Evolutionary conservation across 176 grass and related monocot genomes (phyloP).

Genomic region (Secale cereale): DNA sequence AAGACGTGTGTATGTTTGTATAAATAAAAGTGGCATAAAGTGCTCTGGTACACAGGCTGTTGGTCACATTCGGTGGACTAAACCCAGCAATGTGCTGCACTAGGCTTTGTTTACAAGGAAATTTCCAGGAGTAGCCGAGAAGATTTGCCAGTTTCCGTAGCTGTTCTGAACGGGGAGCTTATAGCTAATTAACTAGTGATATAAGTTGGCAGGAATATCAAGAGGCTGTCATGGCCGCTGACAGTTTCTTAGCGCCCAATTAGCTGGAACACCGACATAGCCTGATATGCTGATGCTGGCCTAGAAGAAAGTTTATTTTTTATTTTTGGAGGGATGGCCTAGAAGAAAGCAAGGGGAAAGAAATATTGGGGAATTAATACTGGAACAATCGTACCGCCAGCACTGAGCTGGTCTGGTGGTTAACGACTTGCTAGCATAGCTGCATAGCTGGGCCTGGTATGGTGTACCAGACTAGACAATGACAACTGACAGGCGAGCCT

Average conservation of each 20-base stretch:
- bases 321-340: no score
- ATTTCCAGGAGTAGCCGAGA: not conserved
- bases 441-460: not conserved
- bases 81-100: not conserved
- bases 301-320: not conserved
- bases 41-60: not conserved
- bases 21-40: not conserved
- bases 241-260: constrained; percentile 6
- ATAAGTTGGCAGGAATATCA: not conserved
- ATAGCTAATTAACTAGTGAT: not conserved
- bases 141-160: not conserved
- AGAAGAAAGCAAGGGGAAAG: not conserved
- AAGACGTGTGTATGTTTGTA: not conserved
- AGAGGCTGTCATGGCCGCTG: not conserved
- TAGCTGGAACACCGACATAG: constrained; percentile 8
- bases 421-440: constrained; percentile 9
- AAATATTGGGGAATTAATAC: not conserved
- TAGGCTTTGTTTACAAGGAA: not conserved
- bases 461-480: not conserved
- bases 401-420: constrained; percentile 1
- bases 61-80: constrained; percentile 20
- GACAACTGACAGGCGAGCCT: constrained; percentile 5
- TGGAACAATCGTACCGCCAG: not conserved
- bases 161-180: not conserved
- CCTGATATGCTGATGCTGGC: not conserved